Conservation (phyloP, 1,284 basidiomycete genomes). For the Rhizoctonia solani region DNA sequence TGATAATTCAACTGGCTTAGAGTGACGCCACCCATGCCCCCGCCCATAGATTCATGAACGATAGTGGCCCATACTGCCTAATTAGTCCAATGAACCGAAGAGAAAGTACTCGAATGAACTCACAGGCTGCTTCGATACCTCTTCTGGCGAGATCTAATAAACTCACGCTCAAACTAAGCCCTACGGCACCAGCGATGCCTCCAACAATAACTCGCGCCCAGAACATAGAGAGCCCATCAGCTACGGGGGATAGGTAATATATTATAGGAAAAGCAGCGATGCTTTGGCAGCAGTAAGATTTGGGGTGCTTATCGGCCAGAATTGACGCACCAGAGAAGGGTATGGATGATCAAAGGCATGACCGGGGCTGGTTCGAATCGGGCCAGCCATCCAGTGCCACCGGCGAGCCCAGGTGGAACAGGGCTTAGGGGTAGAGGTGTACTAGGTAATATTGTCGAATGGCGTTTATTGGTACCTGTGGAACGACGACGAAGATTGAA, state of each 20-base stretch:
- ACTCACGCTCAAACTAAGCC: conserved; percentile 17
- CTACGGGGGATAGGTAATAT: background rate
- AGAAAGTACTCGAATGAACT: background rate
- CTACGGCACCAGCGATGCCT: conserved; percentile 5
- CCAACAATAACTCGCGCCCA: conserved; percentile 27
- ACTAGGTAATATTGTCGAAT: conserved; percentile 10
- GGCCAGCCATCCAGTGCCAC: conserved; percentile 19
- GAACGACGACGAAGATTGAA: conserved; percentile 11
- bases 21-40: conserved; percentile 11
- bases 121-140: conserved; percentile 26
- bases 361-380: conserved; percentile 28
- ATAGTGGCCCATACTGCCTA: conserved; percentile 28
- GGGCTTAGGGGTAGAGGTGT: conserved; percentile 19
- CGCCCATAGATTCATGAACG: conserved; percentile 28
- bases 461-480: conserved; percentile 3
- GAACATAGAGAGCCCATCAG: conserved; percentile 18
- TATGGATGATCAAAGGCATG: conserved; percentile 9
- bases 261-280: conserved; percentile 23
- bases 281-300: background rate
- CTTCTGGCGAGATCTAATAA: conserved; percentile 24
- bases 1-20: conserved; percentile 12
- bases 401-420: conserved; percentile 15
- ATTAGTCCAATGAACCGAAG: background rate
- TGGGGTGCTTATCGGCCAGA: background rate
- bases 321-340: conserved; percentile 14